Conservation (phyloP, 2,329 filamentous ascomycete genomes). For the Ophiostoma ulmi region DNA sequence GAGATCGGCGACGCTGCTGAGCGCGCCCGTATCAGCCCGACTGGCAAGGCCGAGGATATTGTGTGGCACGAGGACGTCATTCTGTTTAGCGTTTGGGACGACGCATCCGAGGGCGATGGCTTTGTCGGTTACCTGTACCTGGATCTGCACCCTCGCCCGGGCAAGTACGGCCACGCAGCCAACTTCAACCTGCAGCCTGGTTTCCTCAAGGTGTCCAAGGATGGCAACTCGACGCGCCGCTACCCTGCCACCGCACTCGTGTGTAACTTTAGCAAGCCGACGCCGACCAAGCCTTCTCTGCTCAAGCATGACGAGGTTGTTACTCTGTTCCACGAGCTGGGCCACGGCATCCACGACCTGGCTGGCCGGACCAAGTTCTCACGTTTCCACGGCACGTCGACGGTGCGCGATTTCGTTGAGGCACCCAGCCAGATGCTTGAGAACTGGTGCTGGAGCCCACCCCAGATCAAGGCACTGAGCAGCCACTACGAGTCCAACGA, state of each 20-base stretch:
- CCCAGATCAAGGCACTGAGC: constrained; percentile 60
- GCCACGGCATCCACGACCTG: constrained; percentile 66
- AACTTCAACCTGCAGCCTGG: constrained; percentile 79
- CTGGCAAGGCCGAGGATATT: constrained; percentile 65
- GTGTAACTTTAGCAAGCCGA: constrained; percentile 81
- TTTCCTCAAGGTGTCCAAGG: constrained; percentile 49
- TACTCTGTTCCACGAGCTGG: constrained; percentile 74
- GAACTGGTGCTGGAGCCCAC: constrained; percentile 69
- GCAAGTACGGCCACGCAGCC: constrained; percentile 80
- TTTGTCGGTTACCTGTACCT: constrained; percentile 82
- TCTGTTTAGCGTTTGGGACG: constrained; percentile 77
- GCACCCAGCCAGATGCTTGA: constrained; percentile 69
- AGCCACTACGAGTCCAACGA: constrained; percentile 67
- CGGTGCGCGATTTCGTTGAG: constrained; percentile 65
- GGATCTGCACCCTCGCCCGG: constrained; percentile 71
- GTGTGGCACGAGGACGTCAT: constrained; percentile 81
- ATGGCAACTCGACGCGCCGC: constrained; percentile 57
- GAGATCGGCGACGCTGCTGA: constrained; percentile 61
- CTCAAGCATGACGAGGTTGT: constrained; percentile 80
- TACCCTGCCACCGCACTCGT: constrained; percentile 77
- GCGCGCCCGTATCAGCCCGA: constrained; percentile 58
- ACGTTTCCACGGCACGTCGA: constrained; percentile 63
- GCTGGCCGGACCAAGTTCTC: constrained; percentile 58
- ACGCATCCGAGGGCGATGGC: constrained; percentile 61
- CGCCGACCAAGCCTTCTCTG: constrained; percentile 67